Base-by-base conservation (phyloP, 78 protist genomes). In the Speleostelium caveatum region DNA sequence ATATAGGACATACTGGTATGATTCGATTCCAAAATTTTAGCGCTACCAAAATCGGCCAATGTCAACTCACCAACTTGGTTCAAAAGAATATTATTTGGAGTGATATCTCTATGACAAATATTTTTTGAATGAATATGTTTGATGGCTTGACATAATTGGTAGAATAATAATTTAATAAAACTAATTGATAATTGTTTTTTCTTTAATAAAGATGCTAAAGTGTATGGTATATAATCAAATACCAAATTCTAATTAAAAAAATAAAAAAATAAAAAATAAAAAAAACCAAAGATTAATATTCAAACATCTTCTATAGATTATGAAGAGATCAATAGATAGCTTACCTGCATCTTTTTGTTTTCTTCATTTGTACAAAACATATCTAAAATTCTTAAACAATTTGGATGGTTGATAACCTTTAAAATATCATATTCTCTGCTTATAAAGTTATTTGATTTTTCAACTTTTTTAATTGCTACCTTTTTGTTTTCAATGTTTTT, bases 41-140 rank as follows among this genome's bases (percentile, higher is more conserved):
- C 97, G 49, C 94, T 78, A 0, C 99, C 99, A 79, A 99, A 99
- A 85, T 99, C 99, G 74, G 99, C 98, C 58, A 99, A 90, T 77
- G 97, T 97, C 69, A 98, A 86, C 33, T 93, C 63, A 56, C 99
- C 99, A 24, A 95, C 45, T n/a, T 55, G 93, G 72, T 98, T 93
- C 39, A 99, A 66, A 28, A 97, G 80, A 51, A 97, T 77, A 55
- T 97, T 97, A 63, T 94, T 95, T 17, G 98, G 98, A 38, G 96
- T 97, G 75, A 97, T 95, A 86, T 97, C 98, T 59, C 98, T 76
- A 59, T 97, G 98, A 80, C 96, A 86, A 67, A 96, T 86, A 67
- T 94, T 94, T 12, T 58, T 72, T 21, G 95, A 61, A 92, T 97
- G 98, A 58, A 97, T 86, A 91, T 96, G 95, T n/a, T 95, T 93